Percentiles rank a stretch among this genome's conserved stretches.
These are phyloP conservation scores for Anisodus tanguticus DNA, from an alignment of 257 asterid genomes.

Conservation along the genomic window DNA sequence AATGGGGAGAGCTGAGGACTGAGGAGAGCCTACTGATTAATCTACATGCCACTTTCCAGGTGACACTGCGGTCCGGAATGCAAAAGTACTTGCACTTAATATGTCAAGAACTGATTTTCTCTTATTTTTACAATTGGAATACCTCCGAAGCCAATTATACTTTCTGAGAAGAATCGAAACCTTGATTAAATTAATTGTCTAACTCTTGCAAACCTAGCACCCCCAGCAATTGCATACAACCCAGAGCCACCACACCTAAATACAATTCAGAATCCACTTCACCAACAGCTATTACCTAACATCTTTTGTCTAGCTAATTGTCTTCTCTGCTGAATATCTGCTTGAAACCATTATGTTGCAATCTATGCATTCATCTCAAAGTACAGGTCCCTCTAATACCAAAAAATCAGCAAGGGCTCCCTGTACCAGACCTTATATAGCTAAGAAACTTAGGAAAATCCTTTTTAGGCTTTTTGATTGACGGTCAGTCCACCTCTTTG, in stretches of 20 bases:
- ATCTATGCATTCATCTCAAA: conserved; percentile 14
- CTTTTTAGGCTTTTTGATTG: neutral
- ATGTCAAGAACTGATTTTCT: conserved; percentile 8
- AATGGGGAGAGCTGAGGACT: conserved; percentile 5
- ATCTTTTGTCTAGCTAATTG: conserved; percentile 6
- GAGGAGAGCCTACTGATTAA: conserved; percentile 13
- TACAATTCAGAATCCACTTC: neutral
- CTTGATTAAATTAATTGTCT: conserved; percentile 13
- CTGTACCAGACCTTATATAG: conserved; percentile 13
- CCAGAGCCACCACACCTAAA: conserved; percentile 11
- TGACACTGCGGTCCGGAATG: neutral
- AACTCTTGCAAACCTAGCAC: conserved; percentile 6
- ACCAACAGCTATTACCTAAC: neutral
- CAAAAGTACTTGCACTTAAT: neutral
- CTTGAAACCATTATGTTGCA: neutral
- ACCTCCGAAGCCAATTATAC: conserved; percentile 2
- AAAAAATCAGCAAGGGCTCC: conserved; percentile 20
- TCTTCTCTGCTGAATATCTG: conserved; percentile 14
- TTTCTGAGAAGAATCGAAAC: conserved; percentile 2
- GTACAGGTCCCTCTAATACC: conserved; percentile 1
- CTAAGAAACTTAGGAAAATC: conserved; percentile 15
- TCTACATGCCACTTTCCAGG: neutral
- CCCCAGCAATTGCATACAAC: conserved; percentile 15
- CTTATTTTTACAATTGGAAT: neutral
- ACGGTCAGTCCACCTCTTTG: neutral